phyloP scores from a whole-genome alignment of 495 filamentous ascomycete species.

The Xylaria curta region DNA sequence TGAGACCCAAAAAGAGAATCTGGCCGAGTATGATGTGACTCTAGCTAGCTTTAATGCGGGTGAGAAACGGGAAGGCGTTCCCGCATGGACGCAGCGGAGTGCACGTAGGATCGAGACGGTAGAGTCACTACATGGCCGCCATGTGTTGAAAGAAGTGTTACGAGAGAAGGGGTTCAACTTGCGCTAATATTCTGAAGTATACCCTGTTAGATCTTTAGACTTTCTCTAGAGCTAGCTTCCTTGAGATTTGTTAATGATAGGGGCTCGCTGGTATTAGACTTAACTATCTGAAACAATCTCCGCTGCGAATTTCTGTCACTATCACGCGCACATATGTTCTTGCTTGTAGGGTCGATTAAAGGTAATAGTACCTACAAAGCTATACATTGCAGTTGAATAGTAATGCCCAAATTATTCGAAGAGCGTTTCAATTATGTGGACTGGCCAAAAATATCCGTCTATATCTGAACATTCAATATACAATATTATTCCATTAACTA shows the following conservation, averaged over 20 bases:
- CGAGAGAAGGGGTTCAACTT: conserved; percentile 17
- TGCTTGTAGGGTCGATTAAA: no score
- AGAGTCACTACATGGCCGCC: conserved; percentile 33
- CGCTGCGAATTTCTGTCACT: no score
- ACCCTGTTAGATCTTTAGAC: background rate
- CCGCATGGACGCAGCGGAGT: conserved; percentile 36
- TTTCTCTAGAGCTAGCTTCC: background rate
- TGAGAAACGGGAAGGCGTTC: conserved; percentile 31
- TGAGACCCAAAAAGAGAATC: conserved; percentile 19
- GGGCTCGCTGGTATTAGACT: background rate
- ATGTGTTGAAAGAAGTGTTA: conserved; percentile 18
- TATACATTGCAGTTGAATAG: no score
- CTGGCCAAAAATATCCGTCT: no score
- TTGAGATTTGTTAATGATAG: background rate
- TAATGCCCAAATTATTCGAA: no score
- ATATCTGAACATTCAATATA: no score
- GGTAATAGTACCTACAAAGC: no score
- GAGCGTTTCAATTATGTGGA: no score
- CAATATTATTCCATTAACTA: no score
- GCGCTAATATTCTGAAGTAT: background rate
- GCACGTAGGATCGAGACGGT: conserved; percentile 34
- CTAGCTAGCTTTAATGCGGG: conserved; percentile 33
- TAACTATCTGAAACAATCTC: no score
- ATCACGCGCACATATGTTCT: no score
- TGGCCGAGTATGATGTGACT: conserved; percentile 31